These are phyloP conservation scores for Colletotrichum camelliae DNA, from an alignment of 2,329 filamentous ascomycete genomes.

Conservation along the genomic window DNA sequence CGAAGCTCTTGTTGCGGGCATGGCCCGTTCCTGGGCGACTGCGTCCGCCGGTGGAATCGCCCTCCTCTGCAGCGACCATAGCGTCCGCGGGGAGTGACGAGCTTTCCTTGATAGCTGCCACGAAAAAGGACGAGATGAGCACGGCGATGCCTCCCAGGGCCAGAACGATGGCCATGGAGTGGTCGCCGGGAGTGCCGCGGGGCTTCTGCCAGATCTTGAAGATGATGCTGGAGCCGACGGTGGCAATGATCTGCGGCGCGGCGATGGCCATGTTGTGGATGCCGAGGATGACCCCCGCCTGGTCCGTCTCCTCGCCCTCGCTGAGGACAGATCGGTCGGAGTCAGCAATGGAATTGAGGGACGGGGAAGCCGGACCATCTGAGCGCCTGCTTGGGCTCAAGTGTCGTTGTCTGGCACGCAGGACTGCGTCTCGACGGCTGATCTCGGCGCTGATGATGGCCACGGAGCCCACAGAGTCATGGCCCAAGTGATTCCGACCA, in stretches of 20 bases:
- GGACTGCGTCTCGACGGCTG: slow-evolving; percentile 73
- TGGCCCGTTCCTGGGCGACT: slow-evolving; percentile 32
- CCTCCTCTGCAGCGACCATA: slow-evolving; percentile 48
- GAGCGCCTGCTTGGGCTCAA: slow-evolving; percentile 16
- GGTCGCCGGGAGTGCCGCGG: slow-evolving; percentile 81
- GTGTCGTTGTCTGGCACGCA: slow-evolving; percentile 42
- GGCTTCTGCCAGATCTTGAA: slow-evolving; percentile 90
- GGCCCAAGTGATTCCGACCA: slow-evolving; percentile 91
- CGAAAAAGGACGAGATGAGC: slow-evolving; percentile 76
- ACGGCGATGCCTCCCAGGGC: slow-evolving; percentile 83
- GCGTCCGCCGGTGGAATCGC: slow-evolving; percentile 30
- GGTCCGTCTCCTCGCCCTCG: slow-evolving; percentile 68
- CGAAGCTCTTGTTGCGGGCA: slow-evolving; percentile 45
- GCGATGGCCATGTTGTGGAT: slow-evolving; percentile 97
- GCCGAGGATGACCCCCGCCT: slow-evolving; percentile 88
- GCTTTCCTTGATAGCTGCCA: slow-evolving; percentile 71
- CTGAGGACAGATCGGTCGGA: slow-evolving; percentile 10
- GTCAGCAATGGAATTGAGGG: slow-evolving; percentile 2
- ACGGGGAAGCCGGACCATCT: slow-evolving; percentile 11
- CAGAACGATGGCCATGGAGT: slow-evolving; percentile 85
- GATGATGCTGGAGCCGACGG: slow-evolving; percentile 80
- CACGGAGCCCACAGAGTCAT: slow-evolving; percentile 94
- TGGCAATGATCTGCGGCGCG: slow-evolving; percentile 89
- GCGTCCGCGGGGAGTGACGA: slow-evolving; percentile 40
- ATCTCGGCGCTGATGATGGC: slow-evolving; percentile 95